A percentile compares a stretch with the other conserved stretches of the same genome.
These are phyloP conservation scores for Ilyonectria destructans DNA, from an alignment of 2,329 filamentous ascomycete genomes.

Conservation along the genomic window DNA sequence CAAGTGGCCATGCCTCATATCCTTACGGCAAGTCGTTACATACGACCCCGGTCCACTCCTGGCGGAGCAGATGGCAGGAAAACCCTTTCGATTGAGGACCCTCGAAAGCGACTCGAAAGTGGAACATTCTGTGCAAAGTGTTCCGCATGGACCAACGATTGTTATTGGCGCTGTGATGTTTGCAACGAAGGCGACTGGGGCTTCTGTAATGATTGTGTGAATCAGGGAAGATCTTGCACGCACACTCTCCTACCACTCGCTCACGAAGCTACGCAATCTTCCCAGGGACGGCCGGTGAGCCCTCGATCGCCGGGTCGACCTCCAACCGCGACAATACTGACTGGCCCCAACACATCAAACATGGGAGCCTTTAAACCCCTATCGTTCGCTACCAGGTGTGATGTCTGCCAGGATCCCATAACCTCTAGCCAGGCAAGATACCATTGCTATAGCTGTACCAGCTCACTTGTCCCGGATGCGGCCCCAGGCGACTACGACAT, in stretches of 20 bases:
- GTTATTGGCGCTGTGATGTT: conserved; percentile 89
- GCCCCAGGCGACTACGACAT: conserved; percentile 87
- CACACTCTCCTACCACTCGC: conserved; percentile 86
- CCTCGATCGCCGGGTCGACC: conserved; percentile 63
- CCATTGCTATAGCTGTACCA: conserved; percentile 85
- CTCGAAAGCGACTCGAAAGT: conserved; percentile 77
- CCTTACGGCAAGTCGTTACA: conserved; percentile 72
- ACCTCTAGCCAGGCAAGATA: conserved; percentile 79
- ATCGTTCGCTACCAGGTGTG: conserved; percentile 83
- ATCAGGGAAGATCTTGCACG: conserved; percentile 84
- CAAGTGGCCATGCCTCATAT: conserved; percentile 69
- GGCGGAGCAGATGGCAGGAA: conserved; percentile 70
- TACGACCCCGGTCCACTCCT: conserved; percentile 64
- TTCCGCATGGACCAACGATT: conserved; percentile 81
- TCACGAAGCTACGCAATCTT: conserved; percentile 65
- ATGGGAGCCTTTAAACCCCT: conserved; percentile 77
- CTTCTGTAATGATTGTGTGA: conserved; percentile 91
- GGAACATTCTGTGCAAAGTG: conserved; percentile 91
- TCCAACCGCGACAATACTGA: conserved; percentile 65
- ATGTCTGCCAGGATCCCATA: conserved; percentile 83
- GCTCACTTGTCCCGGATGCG: conserved; percentile 62
- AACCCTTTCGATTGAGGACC: conserved; percentile 78
- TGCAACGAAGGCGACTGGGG: conserved; percentile 98
- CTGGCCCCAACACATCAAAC: conserved; percentile 62
- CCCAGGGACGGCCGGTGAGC: conserved; percentile 57